These are phyloP conservation scores for Phytopythium ostracodes DNA, from an alignment of 352 stramenopile genomes.

Conservation along the genomic window DNA sequence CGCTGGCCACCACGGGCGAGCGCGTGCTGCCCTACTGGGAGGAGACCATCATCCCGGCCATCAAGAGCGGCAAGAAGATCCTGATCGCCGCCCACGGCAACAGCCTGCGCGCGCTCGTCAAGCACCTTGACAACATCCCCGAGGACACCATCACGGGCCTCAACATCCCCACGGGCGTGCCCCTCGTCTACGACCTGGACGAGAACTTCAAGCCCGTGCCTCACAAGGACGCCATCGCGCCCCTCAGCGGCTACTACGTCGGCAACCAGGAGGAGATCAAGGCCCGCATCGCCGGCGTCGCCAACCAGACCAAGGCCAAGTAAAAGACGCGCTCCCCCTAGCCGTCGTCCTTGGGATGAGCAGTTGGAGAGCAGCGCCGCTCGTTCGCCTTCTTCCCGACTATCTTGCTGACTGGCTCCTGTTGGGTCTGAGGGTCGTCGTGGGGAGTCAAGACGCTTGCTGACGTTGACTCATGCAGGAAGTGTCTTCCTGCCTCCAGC, in stretches of 20 bases:
- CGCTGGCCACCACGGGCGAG: constrained; percentile 91
- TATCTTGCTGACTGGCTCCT: too few relatives aligned
- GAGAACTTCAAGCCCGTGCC: constrained; percentile 82
- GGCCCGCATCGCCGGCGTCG: constrained; percentile 94
- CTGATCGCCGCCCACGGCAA: constrained; percentile 95
- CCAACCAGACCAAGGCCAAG: constrained; percentile 93
- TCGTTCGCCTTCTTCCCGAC: too few relatives aligned
- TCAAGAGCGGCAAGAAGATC: constrained; percentile 87
- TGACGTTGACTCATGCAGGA: background rate
- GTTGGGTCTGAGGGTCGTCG: background rate
- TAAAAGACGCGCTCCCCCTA: too few relatives aligned
- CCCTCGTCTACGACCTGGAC: constrained; percentile 85
- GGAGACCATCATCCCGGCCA: constrained; percentile 87
- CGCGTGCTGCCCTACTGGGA: constrained; percentile 92
- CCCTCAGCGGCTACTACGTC: constrained; percentile 75
- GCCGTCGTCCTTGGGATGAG: constrained; percentile 46
- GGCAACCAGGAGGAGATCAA: constrained; percentile 97
- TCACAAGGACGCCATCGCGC: constrained; percentile 82
- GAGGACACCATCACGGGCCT: constrained; percentile 93
- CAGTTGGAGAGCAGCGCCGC: too few relatives aligned
- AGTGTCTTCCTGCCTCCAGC: background rate
- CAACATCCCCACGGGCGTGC: constrained; percentile 91
- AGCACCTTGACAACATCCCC: constrained; percentile 92
- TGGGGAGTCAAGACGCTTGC: background rate
- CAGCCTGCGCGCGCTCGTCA: constrained; percentile 90